These are phyloP conservation scores for Globisporangium canariense DNA, from an alignment of 352 stramenopile species.

Conservation along the genomic window DNA sequence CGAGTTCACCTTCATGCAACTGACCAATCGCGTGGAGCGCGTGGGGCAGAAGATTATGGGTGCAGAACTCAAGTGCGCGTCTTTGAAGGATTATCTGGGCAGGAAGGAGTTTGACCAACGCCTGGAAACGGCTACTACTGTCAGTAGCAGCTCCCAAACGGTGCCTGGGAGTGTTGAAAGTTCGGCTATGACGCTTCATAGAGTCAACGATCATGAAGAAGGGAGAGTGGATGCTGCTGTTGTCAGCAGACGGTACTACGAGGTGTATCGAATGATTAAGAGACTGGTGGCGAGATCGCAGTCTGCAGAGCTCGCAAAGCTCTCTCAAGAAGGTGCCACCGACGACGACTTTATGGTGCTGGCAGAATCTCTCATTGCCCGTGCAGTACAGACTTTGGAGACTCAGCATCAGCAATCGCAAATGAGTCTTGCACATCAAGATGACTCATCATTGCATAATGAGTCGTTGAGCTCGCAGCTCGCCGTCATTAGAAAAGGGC, in stretches of 20 bases:
- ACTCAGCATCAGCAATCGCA: neutral
- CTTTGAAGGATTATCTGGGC: neutral
- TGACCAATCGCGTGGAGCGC: constrained; percentile 17
- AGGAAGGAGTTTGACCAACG: neutral
- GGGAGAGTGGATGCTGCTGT: neutral
- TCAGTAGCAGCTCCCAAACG: neutral
- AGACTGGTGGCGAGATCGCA: neutral
- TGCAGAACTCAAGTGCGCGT: constrained; percentile 11
- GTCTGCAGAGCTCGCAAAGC: neutral
- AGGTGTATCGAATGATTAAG: constrained; percentile 5
- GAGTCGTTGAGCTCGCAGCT: neutral
- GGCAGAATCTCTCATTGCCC: neutral
- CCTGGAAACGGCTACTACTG: neutral
- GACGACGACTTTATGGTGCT: neutral
- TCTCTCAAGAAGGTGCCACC: neutral
- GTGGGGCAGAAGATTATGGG: neutral
- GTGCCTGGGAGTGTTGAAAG: neutral
- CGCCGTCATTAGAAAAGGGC: neutral
- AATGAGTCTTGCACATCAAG: neutral
- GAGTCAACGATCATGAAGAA: neutral
- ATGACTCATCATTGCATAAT: neutral
- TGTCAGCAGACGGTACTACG: neutral
- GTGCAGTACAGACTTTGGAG: neutral
- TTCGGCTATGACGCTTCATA: neutral
- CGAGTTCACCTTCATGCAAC: constrained; percentile 23